Evolutionary conservation across 306 rosid genomes (phyloP).

Genomic region (Cucurbita argyrosperma): DNA sequence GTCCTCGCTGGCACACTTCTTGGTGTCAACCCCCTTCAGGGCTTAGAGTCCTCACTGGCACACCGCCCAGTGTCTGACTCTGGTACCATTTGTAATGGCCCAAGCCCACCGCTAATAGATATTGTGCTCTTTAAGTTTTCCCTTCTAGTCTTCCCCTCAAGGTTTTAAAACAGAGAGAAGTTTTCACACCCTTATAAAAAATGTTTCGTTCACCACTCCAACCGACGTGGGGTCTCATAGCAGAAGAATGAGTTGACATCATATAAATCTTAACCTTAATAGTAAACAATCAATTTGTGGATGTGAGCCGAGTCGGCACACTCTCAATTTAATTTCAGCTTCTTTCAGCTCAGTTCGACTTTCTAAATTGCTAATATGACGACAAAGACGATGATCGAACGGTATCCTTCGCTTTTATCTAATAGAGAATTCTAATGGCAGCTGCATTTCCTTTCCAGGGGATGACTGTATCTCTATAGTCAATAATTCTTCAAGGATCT

Average conservation of each 20-base stretch:
- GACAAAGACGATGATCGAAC: not conserved
- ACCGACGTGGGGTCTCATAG: too few relatives aligned
- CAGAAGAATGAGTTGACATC: not conserved
- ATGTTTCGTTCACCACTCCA: too few relatives aligned
- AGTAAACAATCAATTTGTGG: not conserved
- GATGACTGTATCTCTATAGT: constrained; percentile 91
- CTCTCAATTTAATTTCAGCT: not conserved
- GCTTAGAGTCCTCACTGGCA: too few relatives aligned
- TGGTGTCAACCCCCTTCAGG: too few relatives aligned
- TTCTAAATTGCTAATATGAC: not conserved
- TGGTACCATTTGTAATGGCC: too few relatives aligned
- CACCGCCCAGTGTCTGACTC: too few relatives aligned
- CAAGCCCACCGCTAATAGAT: too few relatives aligned
- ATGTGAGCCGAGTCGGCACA: not conserved
- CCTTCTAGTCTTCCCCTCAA: too few relatives aligned
- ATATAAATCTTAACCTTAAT: not conserved
- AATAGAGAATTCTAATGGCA: not conserved
- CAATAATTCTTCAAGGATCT: constrained; percentile 54
- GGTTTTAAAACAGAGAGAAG: too few relatives aligned
- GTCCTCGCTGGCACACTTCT: too few relatives aligned
- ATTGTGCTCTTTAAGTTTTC: too few relatives aligned
- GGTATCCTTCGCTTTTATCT: not conserved
- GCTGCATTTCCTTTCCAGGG: constrained; percentile 26
- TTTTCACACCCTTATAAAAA: too few relatives aligned
- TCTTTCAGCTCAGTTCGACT: not conserved